Percentiles rank a stretch among this genome's conserved stretches.
Evolutionary conservation across 768 basidiomycete species (phyloP).

Genomic region (Suillus variegatus): DNA sequence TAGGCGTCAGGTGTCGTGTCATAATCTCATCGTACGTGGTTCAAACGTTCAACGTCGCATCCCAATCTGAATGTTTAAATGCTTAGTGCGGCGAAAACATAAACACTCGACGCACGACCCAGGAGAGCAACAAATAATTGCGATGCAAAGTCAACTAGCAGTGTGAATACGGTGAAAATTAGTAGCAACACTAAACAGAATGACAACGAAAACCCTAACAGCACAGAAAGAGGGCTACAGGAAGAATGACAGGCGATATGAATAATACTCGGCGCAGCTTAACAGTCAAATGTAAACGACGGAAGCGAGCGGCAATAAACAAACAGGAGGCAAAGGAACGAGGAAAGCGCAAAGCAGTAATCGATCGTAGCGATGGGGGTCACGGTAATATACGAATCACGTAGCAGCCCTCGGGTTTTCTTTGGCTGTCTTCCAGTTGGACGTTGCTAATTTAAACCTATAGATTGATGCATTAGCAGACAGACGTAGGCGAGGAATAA

Average conservation of each 20-base stretch:
- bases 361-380: constrained; percentile 9
- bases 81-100: not conserved
- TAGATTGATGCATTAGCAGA: constrained; percentile 10
- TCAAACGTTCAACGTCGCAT: not conserved
- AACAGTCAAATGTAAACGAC: constrained; percentile 17
- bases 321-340: constrained; percentile 13
- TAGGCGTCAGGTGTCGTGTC: not conserved
- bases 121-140: not conserved
- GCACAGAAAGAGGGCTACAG: constrained; percentile 19
- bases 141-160: constrained; percentile 12
- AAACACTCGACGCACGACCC: not conserved
- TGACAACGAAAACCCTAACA: constrained; percentile 9
- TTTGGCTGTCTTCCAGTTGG: constrained; percentile 77
- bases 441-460: constrained; percentile 72
- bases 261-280: constrained; percentile 23
- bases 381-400: constrained; percentile 16
- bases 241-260: constrained; percentile 34
- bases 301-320: constrained; percentile 3
- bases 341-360: constrained; percentile 10
- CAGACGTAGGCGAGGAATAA: not conserved
- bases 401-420: constrained; percentile 55
- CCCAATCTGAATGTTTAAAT: too few relatives aligned
- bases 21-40: not conserved
- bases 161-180: constrained; percentile 16
- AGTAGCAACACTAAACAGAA: constrained; percentile 10